These are phyloP conservation scores for Aspergillus brunneoviolaceus DNA, from an alignment of 2,329 filamentous ascomycete genomes.

Conservation along the genomic window DNA sequence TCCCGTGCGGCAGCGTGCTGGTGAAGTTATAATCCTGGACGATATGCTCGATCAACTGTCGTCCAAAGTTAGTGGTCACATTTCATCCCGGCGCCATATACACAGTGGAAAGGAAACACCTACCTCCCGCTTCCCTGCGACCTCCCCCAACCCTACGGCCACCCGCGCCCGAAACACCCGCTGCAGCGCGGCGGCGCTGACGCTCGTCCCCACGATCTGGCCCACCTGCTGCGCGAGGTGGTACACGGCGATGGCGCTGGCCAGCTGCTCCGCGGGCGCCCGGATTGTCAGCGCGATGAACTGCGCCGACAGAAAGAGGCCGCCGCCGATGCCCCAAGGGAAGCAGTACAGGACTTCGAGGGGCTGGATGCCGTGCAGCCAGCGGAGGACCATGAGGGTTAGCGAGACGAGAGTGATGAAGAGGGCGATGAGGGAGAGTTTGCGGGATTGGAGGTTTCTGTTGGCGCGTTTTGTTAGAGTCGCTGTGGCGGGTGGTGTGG, in stretches of 20 bases:
- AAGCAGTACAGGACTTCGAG: not conserved
- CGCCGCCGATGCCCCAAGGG: not conserved
- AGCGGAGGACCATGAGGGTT: not conserved
- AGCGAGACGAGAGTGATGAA: not conserved
- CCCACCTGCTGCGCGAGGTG: not conserved
- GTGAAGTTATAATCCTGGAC: not conserved
- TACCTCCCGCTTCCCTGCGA: not conserved
- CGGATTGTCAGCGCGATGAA: not conserved
- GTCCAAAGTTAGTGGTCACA: too few relatives aligned
- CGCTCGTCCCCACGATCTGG: not conserved
- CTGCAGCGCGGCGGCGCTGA: not conserved
- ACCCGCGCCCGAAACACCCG: not conserved
- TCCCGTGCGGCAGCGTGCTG: not conserved
- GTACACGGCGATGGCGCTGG: not conserved
- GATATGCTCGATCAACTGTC: not conserved
- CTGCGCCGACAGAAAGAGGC: not conserved
- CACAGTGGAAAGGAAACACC: too few relatives aligned
- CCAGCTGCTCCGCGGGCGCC: not conserved
- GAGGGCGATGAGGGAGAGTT: not conserved
- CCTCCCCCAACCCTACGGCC: not conserved
- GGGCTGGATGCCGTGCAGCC: not conserved
- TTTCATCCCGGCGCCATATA: too few relatives aligned
- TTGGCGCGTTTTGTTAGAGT: not conserved
- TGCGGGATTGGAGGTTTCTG: not conserved
- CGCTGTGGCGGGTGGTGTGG: not conserved